Evolutionary conservation across 164 flowering plant species (phyloP), one percentile per base, ranked within the genome.

Genomic region (Euptelea pleiosperma): DNA sequence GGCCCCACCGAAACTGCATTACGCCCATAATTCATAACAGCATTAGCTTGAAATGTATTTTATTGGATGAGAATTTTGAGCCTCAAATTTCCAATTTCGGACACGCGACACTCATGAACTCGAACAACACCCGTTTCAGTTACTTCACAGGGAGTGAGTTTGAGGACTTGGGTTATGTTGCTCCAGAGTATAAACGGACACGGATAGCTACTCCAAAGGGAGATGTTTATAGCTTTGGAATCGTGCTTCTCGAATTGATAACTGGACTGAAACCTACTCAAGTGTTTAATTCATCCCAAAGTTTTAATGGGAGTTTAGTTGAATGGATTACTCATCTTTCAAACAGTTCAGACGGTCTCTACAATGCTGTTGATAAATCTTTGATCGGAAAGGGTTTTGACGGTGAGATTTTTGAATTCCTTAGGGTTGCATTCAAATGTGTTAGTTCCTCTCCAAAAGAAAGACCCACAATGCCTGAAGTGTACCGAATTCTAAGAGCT

Each of bases 1-100:
- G 88, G 88, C 81, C 84, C 15, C 94, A 87, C 62, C 94, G 84
- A 60, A 79, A 26, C 55, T 87, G 86, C 73, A 84, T 79, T 39
- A 88, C 90, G 18, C 73, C 91, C 2, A 79, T 87, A 43, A 66
- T 87, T 33, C 94, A 84, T 47, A 60, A 90, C 40, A 84, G 82
- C 62, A 78, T 87, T 58, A 84, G n/a, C n/a, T n/a, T n/a, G n/a
- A n/a, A n/a, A n/a, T n/a, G n/a, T n/a, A n/a, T n/a, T n/a, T n/a
- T n/a, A n/a, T n/a, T n/a, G n/a, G n/a, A n/a, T n/a, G n/a, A n/a
- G n/a, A n/a, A n/a, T n/a, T n/a, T n/a, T n/a, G 87, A 84, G 59
- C 90, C 94, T 10, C 78, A 73, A 36, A 72, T 87, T 47, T 82
- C 94, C 19, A 86, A 84, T 71, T 84, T 87, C 53, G 90, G 94